Evolutionary conservation across 1,139 yeast species (phyloP).

Genomic region (Yamadazyma siamensis): DNA sequence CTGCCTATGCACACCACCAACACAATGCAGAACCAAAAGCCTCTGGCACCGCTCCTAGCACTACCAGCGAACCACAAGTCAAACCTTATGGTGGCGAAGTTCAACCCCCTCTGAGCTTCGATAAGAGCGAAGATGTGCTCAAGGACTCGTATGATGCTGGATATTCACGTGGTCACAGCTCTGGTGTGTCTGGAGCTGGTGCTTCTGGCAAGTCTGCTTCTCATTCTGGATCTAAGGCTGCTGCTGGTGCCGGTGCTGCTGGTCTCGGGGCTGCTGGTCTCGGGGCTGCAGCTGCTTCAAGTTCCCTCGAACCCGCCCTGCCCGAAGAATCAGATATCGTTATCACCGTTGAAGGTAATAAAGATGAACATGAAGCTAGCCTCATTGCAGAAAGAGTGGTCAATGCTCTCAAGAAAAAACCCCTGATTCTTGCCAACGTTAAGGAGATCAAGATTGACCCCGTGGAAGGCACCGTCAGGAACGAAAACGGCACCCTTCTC

Average conservation of each 20-base stretch:
- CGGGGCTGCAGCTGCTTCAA: slow-evolving; percentile 10
- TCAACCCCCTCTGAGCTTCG: slow-evolving; percentile 7
- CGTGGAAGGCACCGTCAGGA: slow-evolving; percentile 27
- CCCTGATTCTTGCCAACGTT: slow-evolving; percentile 21
- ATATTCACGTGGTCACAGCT: not conserved
- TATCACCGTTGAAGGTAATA: slow-evolving; percentile 25
- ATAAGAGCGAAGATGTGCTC: not conserved
- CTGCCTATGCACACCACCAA: no score
- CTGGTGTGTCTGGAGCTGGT: slow-evolving; percentile 1
- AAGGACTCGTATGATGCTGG: not conserved
- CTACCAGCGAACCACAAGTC: slow-evolving; percentile 3
- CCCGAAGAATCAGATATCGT: slow-evolving; percentile 12
- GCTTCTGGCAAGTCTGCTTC: slow-evolving; percentile 7
- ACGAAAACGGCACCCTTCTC: slow-evolving; percentile 23
- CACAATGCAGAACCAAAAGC: no score
- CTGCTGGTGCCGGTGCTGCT: slow-evolving; percentile 9
- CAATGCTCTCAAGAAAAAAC: slow-evolving; percentile 22
- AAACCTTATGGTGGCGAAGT: slow-evolving; percentile 10
- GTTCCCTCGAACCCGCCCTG: slow-evolving; percentile 5
- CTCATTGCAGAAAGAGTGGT: slow-evolving; percentile 30
- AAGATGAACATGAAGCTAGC: slow-evolving; percentile 25
- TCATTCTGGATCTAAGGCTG: slow-evolving; percentile 6
- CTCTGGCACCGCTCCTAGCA: not conserved
- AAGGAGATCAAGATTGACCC: slow-evolving; percentile 32
- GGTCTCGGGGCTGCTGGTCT: slow-evolving; percentile 11